phyloP scores from a whole-genome alignment of 345 rosid species.

The Xanthoceras sorbifolium region DNA sequence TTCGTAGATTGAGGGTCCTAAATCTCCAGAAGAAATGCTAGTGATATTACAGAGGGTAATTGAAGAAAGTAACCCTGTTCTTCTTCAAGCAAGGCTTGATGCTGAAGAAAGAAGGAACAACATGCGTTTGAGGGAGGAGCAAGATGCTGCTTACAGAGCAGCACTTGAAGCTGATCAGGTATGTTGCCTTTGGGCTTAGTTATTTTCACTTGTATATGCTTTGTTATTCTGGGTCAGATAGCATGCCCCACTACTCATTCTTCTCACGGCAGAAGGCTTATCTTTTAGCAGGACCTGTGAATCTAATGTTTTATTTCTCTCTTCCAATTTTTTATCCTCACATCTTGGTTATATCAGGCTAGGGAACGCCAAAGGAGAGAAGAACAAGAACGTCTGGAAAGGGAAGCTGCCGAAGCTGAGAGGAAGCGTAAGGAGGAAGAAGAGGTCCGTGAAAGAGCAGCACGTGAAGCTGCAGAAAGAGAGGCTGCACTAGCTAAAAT shows the following conservation, averaged over 20 bases:
- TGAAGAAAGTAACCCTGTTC: slow-evolving; percentile 94
- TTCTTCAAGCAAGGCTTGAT: slow-evolving; percentile 83
- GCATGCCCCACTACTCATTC: neutral
- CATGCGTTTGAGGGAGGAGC: slow-evolving; percentile 89
- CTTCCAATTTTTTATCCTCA: neutral
- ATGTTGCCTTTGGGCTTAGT: slow-evolving; percentile 21
- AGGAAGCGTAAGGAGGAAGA: slow-evolving; percentile 86
- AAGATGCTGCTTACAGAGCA: slow-evolving; percentile 95
- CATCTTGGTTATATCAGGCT: slow-evolving; percentile 44
- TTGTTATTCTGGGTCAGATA: neutral
- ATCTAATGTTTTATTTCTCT: slow-evolving; percentile 5
- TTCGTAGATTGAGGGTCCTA: slow-evolving; percentile 89
- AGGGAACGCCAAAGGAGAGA: slow-evolving; percentile 85
- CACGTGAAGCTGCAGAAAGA: slow-evolving; percentile 82
- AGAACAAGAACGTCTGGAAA: slow-evolving; percentile 79
- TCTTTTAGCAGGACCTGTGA: neutral
- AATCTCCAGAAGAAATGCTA: slow-evolving; percentile 81
- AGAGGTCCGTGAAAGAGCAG: slow-evolving; percentile 84
- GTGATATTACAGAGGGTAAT: slow-evolving; percentile 71
- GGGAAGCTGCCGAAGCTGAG: slow-evolving; percentile 95
- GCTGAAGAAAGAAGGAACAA: slow-evolving; percentile 92
- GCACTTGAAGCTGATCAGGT: slow-evolving; percentile 99
- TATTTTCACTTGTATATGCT: slow-evolving; percentile 11
- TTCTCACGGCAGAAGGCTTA: neutral
- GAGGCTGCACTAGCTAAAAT: slow-evolving; percentile 76